Percentiles rank a stretch among this genome's conserved stretches.
phyloP scores from a whole-genome alignment of 2,329 filamentous ascomycete species.

The Dactylonectria estremocensis region DNA sequence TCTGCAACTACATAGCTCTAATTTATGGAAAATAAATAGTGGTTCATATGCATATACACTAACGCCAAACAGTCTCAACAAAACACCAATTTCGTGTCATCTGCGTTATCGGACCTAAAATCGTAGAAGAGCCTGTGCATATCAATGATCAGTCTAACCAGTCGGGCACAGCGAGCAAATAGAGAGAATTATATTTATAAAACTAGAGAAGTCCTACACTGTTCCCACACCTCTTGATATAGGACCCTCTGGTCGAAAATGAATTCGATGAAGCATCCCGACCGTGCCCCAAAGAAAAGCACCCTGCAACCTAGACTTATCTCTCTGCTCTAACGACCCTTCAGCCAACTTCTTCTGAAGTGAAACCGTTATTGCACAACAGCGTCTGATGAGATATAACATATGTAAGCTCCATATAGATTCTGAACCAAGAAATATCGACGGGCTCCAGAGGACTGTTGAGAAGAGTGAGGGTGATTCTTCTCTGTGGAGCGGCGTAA shows the following conservation, averaged over 20 bases:
- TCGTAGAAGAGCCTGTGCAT: too few species aligned
- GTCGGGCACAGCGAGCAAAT: too few species aligned
- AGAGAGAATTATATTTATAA: neutral
- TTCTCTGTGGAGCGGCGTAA: neutral
- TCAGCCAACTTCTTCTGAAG: neutral
- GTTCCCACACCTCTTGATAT: neutral
- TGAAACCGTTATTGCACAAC: neutral
- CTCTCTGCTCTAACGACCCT: neutral
- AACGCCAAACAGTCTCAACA: too few species aligned
- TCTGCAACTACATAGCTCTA: too few species aligned
- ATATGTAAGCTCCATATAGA: neutral
- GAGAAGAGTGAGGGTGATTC: neutral
- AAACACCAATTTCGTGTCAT: too few species aligned
- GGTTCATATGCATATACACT: too few species aligned
- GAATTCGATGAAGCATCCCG: neutral
- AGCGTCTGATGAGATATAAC: neutral
- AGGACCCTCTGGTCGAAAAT: neutral
- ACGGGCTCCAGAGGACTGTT: neutral
- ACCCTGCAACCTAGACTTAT: neutral
- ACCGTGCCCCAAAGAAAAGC: neutral
- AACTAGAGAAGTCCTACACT: neutral
- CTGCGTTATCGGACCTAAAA: too few species aligned
- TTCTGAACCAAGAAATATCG: neutral
- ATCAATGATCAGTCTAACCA: too few species aligned
- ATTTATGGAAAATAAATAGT: too few species aligned